phyloP scores from a whole-genome alignment of 2,329 filamentous ascomycete species.

The Ophiognomonia clavigignenti-juglandacearum region DNA sequence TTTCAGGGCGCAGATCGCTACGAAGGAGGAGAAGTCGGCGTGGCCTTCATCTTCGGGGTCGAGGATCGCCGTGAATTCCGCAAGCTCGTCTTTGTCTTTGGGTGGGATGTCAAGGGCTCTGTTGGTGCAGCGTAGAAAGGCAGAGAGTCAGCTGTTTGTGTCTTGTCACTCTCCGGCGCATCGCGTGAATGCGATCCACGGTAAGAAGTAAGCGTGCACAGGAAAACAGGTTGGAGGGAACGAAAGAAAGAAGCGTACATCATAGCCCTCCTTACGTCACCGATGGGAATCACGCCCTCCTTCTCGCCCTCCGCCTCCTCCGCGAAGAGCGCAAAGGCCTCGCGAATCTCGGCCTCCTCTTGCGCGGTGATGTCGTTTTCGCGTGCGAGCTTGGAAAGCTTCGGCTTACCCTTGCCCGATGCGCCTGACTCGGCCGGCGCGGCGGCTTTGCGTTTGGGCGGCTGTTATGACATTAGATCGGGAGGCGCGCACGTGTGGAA shows the following conservation, averaged over 20 bases:
- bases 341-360: slow-evolving; percentile 85
- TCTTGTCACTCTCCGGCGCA: no score
- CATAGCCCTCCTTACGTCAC: slow-evolving; percentile 66
- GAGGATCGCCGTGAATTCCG: slow-evolving; percentile 72
- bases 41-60: slow-evolving; percentile 79
- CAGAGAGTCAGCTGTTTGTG: no score
- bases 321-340: slow-evolving; percentile 81
- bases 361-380: slow-evolving; percentile 80
- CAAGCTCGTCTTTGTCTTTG: slow-evolving; percentile 58
- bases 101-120: slow-evolving; percentile 80
- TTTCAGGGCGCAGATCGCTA: slow-evolving; percentile 85
- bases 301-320: slow-evolving; percentile 68
- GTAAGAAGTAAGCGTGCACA: no score
- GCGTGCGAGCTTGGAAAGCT: slow-evolving; percentile 84
- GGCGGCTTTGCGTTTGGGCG: slow-evolving; percentile 47
- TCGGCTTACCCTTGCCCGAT: slow-evolving; percentile 35
- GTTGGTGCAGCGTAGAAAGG: no score
- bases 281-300: slow-evolving; percentile 62
- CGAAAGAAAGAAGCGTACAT: slow-evolving; percentile 45
- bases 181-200: no score
- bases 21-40: slow-evolving; percentile 74
- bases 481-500: neutral
- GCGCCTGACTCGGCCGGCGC: slow-evolving; percentile 24
- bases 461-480: slow-evolving; percentile 28
- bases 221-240: no score